These are phyloP conservation scores for Cubamyces lactineus DNA, from an alignment of 768 basidiomycete genomes.

Conservation along the genomic window DNA sequence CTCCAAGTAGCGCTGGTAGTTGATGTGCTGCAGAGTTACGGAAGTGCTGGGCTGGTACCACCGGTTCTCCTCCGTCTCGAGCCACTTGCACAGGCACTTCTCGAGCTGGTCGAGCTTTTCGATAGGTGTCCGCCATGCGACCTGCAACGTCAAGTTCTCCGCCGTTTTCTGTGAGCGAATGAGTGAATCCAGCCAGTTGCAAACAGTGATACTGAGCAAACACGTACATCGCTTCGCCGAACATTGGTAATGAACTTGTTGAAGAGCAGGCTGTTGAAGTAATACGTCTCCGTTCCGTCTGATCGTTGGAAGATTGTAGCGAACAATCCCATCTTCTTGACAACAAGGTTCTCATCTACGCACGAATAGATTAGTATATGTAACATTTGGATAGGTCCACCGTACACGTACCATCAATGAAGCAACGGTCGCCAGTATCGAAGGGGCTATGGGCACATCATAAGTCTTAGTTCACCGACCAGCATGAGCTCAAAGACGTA, in stretches of 20 bases:
- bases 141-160: conserved; percentile 68
- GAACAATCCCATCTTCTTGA: conserved; percentile 81
- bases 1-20: conserved; percentile 67
- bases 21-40: conserved; percentile 63
- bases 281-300: conserved; percentile 81
- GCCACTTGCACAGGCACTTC: conserved; percentile 70
- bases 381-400: neutral
- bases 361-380: neutral
- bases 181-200: neutral
- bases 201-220: too few relatives aligned
- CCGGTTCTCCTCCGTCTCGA: conserved; percentile 76
- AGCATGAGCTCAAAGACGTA: conserved; percentile 41
- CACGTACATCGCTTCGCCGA: conserved; percentile 67
- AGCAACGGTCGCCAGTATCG: conserved; percentile 82
- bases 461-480: neutral
- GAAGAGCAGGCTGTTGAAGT: conserved; percentile 79
- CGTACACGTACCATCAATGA: conserved; percentile 57
- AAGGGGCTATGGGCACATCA: conserved; percentile 55
- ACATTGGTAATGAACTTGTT: conserved; percentile 77
- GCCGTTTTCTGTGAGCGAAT: conserved; percentile 55
- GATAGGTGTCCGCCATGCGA: conserved; percentile 76
- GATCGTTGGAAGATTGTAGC: conserved; percentile 75
- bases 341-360: conserved; percentile 67
- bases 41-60: conserved; percentile 76
- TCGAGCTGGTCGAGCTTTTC: conserved; percentile 74